Evolutionary conservation across 2,329 filamentous ascomycete species (phyloP), one percentile per base, ranked within the genome.

Genomic region (Ophiosphaerella narmari): DNA sequence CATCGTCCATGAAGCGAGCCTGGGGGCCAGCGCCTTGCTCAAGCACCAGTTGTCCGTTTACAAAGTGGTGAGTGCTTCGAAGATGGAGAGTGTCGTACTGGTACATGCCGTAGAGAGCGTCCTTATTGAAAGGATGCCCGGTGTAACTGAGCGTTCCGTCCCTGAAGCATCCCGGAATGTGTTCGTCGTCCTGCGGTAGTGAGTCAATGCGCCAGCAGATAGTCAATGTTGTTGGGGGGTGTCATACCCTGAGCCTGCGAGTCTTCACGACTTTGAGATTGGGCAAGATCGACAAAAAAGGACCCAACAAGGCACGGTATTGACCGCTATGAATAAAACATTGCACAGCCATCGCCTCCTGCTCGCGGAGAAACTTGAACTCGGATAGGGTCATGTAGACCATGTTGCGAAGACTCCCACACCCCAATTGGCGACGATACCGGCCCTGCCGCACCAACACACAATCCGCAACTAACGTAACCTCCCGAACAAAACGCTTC

Each of bases 61-160:
- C 4, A 21, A 21, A 5, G 35, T 52, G 55, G 4, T 43, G 34
- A 7, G 55, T 62, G 36, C 54, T 37, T 11, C 57, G 42, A 5
- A 34, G 34, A 31, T 63, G 52, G 2, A 46, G 7, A 8, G 37
- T 55, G 7, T 63, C 62, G 43, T 65, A 63, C 45, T 60, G 48
- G 48, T 52, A 63, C 32, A 52, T 51, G 8, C 54, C 59, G 29
- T 63, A 65, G 49, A 50, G 59, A 39, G 61, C 47, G 9, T 35
- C 1, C 16, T 57, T 55, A 23, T 44, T 48, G 18, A 29, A 29
- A 7, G 26, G 9, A 61, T 35, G 6, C 16, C 18, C 0, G 46
- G n/a, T 4, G 21, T 47, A 7, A 31, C 50, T 39, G 26, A 63
- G 38, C 7, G 43, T 21, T 4, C 51, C 12, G 2, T 24, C 24